Base-by-base conservation (phyloP, 768 basidiomycete genomes). In the Agaricus bisporus region DNA sequence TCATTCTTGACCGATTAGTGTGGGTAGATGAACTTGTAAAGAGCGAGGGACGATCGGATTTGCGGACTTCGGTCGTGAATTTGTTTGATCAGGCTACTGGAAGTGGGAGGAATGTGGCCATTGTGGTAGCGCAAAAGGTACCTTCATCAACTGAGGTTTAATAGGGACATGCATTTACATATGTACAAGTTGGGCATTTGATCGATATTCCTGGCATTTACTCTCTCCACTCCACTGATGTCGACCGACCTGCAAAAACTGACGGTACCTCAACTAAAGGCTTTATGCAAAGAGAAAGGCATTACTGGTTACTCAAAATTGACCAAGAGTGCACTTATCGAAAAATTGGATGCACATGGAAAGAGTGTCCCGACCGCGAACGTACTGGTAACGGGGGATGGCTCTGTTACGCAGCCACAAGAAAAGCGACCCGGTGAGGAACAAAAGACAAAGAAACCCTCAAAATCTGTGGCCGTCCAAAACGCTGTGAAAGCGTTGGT, bases 71-170 rank as follows among this genome's bases (percentile, higher is more conserved):
- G 38, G 60, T 80, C 18, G 71, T 88, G 2, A 88, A 86, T 64
- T 62, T 91, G 39, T 90, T 91, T 56, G 83, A 88, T 60, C 88
- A 89, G 64, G 70, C 72, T 4, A 77, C 76, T 2, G 87, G 85
- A 41, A 90, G 88, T 64, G 86, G 82, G 44, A 69, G 88, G 60
- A 90, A 89, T 64, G 70, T 86, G 51, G 86, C 80, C 6, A 70
- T 88, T 47, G 78, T 82, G 32, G 68, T 85, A 48, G 68, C 67
- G 35, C 73, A 77, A 12, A 28, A 10, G 14, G 42, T 59, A 36
- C 58, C 58, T 22, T 28, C 35, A 39, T 29, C 41, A 29, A 9
- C 29, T 43, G 41, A 51, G 22, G 29, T 43, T 17, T 18, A 26
- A 12, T 32, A 8, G 32, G 35, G 17, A 20, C 12, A 25, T 12